Conservation (phyloP, 2,329 filamentous ascomycete genomes). For the Byssothecium circinans region DNA sequence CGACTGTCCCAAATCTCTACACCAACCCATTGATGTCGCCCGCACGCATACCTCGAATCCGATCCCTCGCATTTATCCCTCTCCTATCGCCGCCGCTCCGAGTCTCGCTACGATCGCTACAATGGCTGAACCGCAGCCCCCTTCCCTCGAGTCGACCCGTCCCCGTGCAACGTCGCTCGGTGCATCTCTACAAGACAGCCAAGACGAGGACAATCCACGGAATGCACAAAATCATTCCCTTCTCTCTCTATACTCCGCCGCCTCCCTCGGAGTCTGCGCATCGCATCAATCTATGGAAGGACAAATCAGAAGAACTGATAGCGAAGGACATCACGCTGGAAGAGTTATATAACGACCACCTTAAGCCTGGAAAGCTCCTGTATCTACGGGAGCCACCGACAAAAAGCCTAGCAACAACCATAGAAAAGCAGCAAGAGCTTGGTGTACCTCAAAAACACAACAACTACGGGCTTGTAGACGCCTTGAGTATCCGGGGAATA, state of each 20-base stretch:
- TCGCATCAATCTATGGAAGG: conserved; percentile 20
- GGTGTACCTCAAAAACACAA: not conserved
- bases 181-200: conserved; percentile 35
- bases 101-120: conserved; percentile 15
- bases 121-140: conserved; percentile 13
- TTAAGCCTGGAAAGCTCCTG: conserved; percentile 25
- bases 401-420: conserved; percentile 6
- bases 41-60: not conserved
- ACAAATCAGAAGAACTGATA: not conserved
- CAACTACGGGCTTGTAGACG: conserved; percentile 15
- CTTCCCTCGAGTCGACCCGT: not conserved
- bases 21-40: too few species aligned
- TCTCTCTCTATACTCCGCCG: conserved; percentile 14
- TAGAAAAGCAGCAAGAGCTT: conserved; percentile 5
- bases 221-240: conserved; percentile 29
- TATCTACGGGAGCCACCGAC: conserved; percentile 9
- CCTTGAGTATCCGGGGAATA: not conserved
- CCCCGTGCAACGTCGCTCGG: conserved; percentile 20
- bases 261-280: conserved; percentile 14
- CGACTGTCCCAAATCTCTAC: too few species aligned
- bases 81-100: conserved; percentile 22
- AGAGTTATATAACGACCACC: conserved; percentile 20
- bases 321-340: conserved; percentile 8
- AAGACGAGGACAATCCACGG: conserved; percentile 24
- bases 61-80: conserved; percentile 8